Conservation (phyloP, 129 eudicot genomes). For the carrot (Daucus carota) region DH1_v3.0 NC_030387.2:40805001-40805500, state of each 20-base stretch:
- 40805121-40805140: conserved; percentile 27
- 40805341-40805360: conserved; percentile 12
- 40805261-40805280: conserved; percentile 19
- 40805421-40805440: conserved; percentile 8
- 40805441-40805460: not conserved
- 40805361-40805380: conserved; percentile 23
- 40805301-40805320: not conserved
- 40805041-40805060: not conserved
- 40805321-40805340: not conserved
- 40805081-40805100: conserved; percentile 29
- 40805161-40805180: conserved; percentile 24
- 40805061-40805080: conserved; percentile 6
- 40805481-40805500: not conserved
- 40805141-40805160: conserved; percentile 22
- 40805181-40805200: conserved; percentile 25
- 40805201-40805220: conserved; percentile 30
- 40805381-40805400: conserved; percentile 29
- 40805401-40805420: conserved; percentile 23
- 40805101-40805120: conserved; percentile 20
- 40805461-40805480: not conserved
- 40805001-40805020: not conserved
- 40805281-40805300: conserved; percentile 10
- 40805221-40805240: conserved; percentile 23
- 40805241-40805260: conserved; percentile 28
- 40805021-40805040: not conserved